Evolutionary conservation across 2,329 filamentous ascomycete genomes (phyloP).

Genomic region (Talaromyces atroroseus): DNA sequence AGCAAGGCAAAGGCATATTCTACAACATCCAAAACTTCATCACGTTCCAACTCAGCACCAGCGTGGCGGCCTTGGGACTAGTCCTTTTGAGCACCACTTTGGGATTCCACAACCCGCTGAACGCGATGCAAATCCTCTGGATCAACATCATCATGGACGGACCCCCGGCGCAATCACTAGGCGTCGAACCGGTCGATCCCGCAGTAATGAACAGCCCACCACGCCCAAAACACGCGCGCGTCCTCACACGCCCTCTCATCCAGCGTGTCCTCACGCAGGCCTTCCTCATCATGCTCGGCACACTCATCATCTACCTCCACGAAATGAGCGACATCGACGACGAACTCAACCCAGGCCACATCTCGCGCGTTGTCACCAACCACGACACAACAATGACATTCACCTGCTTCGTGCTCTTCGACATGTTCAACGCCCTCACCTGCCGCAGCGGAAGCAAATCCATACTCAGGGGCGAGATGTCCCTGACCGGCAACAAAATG

Average conservation of each 20-base stretch:
- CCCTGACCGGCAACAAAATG: slow-evolving; percentile 78
- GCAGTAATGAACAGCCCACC: slow-evolving; percentile 91
- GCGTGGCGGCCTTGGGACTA: slow-evolving; percentile 83
- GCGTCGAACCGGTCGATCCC: slow-evolving; percentile 89
- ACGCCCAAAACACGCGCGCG: slow-evolving; percentile 77
- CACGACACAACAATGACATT: slow-evolving; percentile 99
- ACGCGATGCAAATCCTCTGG: slow-evolving; percentile 99
- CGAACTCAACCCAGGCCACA: slow-evolving; percentile 31
- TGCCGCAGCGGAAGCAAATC: slow-evolving; percentile 91
- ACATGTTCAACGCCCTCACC: slow-evolving; percentile 97
- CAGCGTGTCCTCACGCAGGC: slow-evolving; percentile 82
- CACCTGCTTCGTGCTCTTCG: slow-evolving; percentile 96
- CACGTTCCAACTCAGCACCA: slow-evolving; percentile 96
- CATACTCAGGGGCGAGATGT: slow-evolving; percentile 77
- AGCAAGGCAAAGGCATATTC: slow-evolving; percentile 98
- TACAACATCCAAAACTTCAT: slow-evolving; percentile 99
- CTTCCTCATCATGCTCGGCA: slow-evolving; percentile 84
- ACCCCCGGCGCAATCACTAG: slow-evolving; percentile 91
- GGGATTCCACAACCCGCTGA: slow-evolving; percentile 90
- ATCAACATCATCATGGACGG: slow-evolving; percentile 99
- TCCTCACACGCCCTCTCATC: slow-evolving; percentile 79
- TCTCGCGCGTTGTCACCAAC: slow-evolving; percentile 65
- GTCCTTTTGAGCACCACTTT: slow-evolving; percentile 89
- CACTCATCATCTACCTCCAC: slow-evolving; percentile 81
- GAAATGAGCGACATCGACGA: slow-evolving; percentile 73